These are phyloP conservation scores for Hyparrhenia diplandra DNA, from an alignment of 176 grass and related monocot species.

Conservation along the genomic window DNA sequence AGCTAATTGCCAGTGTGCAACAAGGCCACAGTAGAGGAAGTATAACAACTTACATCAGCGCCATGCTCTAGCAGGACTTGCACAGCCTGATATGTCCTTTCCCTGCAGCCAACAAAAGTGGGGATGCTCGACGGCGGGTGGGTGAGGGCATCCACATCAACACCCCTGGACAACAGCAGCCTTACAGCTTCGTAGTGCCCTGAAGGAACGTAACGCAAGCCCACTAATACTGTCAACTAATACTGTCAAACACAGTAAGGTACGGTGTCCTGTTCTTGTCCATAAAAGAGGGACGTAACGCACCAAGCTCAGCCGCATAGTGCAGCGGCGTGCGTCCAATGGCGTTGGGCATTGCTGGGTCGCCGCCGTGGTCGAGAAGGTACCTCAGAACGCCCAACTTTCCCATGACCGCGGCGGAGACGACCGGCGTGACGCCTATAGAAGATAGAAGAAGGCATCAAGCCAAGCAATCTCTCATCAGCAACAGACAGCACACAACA, in stretches of 20 bases:
- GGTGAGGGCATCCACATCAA: constrained; percentile 26
- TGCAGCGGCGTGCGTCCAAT: constrained; percentile 28
- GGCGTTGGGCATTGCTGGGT: constrained; percentile 5
- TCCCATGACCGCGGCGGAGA: neutral
- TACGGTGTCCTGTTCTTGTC: no score
- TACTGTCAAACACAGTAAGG: no score
- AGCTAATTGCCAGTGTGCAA: no score
- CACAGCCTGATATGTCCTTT: neutral
- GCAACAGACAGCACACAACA: neutral
- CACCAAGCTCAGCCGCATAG: constrained; percentile 18
- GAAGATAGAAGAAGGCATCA: no score
- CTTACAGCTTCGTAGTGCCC: neutral
- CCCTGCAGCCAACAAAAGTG: constrained; percentile 14
- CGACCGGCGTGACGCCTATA: no score
- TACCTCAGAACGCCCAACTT: constrained; percentile 7
- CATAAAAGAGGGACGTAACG: no score
- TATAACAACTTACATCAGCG: constrained; percentile 36
- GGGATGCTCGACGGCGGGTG: neutral
- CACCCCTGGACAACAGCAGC: constrained; percentile 30
- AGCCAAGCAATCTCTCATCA: no score
- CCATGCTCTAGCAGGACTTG: constrained; percentile 38
- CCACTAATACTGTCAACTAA: no score
- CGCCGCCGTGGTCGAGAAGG: constrained; percentile 34
- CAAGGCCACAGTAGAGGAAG: no score
- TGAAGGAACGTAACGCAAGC: no score